A percentile compares a stretch with the other conserved stretches of the same genome.
These are phyloP conservation scores for Phytophthora foliorum DNA, from an alignment of 352 stramenopile species.

Conservation along the genomic window DNA sequence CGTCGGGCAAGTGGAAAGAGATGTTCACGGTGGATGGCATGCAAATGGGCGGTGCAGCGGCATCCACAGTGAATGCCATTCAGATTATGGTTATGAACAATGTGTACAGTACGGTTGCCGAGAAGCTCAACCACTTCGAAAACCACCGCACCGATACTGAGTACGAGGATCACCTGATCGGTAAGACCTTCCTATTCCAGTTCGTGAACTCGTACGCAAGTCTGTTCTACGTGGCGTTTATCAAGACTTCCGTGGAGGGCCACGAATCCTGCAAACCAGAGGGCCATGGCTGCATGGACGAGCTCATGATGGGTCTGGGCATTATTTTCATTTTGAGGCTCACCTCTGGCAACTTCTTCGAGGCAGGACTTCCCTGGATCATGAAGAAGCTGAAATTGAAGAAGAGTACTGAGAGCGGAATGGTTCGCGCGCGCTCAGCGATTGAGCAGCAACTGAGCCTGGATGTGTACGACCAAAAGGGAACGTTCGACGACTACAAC, in stretches of 20 bases:
- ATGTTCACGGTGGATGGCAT: conserved; percentile 67
- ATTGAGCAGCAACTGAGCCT: conserved; percentile 73
- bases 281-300: conserved; percentile 75
- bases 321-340: conserved; percentile 82
- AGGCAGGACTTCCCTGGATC: conserved; percentile 79
- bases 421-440: conserved; percentile 48
- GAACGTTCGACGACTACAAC: conserved; percentile 89
- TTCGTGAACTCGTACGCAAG: conserved; percentile 88
- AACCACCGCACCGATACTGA: conserved; percentile 98
- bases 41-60: conserved; percentile 58
- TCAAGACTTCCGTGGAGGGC: conserved; percentile 70
- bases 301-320: conserved; percentile 77
- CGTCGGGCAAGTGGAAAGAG: conserved; percentile 56
- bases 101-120: conserved; percentile 70
- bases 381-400: conserved; percentile 60
- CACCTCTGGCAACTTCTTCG: conserved; percentile 84
- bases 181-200: conserved; percentile 86
- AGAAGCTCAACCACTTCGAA: conserved; percentile 87
- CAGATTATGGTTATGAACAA: conserved; percentile 89
- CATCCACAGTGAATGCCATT: conserved; percentile 80
- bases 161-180: conserved; percentile 94
- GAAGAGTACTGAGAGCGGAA: conserved; percentile 9
- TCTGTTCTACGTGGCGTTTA: conserved; percentile 90
- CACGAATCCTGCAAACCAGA: conserved; percentile 51
- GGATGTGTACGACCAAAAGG: conserved; percentile 77